These are phyloP conservation scores for Fusarium protoensiforme DNA, from an alignment of 2,329 filamentous ascomycete genomes.

Conservation along the genomic window DNA sequence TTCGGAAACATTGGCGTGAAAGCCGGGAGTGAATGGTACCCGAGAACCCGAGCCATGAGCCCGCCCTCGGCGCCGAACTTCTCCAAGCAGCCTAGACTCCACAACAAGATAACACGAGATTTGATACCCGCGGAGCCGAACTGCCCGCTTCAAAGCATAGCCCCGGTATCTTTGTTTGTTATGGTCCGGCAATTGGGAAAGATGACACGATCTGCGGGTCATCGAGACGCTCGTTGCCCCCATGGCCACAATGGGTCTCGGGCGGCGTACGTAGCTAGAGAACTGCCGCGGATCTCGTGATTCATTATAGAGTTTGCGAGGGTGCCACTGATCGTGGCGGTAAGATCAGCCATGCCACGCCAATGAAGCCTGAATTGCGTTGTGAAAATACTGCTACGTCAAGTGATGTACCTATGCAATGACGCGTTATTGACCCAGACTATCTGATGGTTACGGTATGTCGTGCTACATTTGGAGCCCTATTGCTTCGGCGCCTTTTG, in stretches of 20 bases:
- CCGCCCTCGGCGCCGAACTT: neutral
- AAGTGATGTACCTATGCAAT: too few relatives aligned
- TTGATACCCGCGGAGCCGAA: neutral
- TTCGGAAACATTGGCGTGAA: neutral
- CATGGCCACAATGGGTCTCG: neutral
- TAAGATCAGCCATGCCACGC: neutral
- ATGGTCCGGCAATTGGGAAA: neutral
- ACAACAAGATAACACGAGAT: neutral
- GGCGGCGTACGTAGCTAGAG: neutral
- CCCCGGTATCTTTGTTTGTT: neutral
- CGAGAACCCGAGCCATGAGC: neutral
- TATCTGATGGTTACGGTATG: neutral
- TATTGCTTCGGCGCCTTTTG: neutral
- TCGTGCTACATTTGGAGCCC: neutral
- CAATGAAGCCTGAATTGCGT: too few relatives aligned
- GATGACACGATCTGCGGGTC: neutral
- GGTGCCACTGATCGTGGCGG: neutral
- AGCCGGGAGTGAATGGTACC: neutral
- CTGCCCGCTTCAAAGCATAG: neutral
- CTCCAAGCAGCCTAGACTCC: neutral
- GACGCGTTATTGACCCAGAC: too few relatives aligned
- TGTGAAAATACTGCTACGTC: too few relatives aligned
- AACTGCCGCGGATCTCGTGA: neutral
- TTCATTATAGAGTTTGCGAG: neutral
- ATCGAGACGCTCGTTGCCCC: neutral